Conservation (phyloP, 1,139 yeast genomes). For the Yamadazyma trypodendri region DNA sequence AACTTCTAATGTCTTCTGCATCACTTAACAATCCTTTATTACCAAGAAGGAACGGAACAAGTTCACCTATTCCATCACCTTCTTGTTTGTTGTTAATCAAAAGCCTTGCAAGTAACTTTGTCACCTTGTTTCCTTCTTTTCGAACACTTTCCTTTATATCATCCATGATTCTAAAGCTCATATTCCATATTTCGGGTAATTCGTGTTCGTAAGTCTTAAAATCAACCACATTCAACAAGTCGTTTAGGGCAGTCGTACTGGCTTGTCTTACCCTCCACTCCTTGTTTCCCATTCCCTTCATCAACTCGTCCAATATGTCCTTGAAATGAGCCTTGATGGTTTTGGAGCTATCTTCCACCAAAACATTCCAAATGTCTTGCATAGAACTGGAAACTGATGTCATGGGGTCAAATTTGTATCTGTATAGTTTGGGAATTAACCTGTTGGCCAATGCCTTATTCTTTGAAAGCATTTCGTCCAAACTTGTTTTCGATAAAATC, state of each 20-base stretch:
- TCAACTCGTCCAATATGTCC: conserved; percentile 61
- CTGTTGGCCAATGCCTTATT: conserved; percentile 55
- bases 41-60: conserved; percentile 81
- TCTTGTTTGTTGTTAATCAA: conserved; percentile 53
- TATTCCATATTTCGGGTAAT: conserved; percentile 75
- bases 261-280: conserved; percentile 97
- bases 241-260: conserved; percentile 70
- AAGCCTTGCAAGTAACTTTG: conserved; percentile 64
- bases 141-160: conserved; percentile 95
- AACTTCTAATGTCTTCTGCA: conserved; percentile 79
- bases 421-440: conserved; percentile 76
- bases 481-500: conserved; percentile 73
- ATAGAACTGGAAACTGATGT: conserved; percentile 73
- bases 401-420: conserved; percentile 86
- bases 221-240: conserved; percentile 63
- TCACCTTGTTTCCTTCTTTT: conserved; percentile 69
- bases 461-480: conserved; percentile 59
- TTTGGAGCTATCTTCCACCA: conserved; percentile 60
- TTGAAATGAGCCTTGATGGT: conserved; percentile 56
- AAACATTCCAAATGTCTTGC: conserved; percentile 84
- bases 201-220: conserved; percentile 51
- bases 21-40: conserved; percentile 77
- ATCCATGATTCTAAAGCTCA: conserved; percentile 88
- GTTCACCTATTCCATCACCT: conserved; percentile 48
- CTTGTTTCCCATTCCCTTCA: conserved; percentile 70